Base-by-base conservation (phyloP, 108 stramenopile species). In the Cyclotella atomus region DNA sequence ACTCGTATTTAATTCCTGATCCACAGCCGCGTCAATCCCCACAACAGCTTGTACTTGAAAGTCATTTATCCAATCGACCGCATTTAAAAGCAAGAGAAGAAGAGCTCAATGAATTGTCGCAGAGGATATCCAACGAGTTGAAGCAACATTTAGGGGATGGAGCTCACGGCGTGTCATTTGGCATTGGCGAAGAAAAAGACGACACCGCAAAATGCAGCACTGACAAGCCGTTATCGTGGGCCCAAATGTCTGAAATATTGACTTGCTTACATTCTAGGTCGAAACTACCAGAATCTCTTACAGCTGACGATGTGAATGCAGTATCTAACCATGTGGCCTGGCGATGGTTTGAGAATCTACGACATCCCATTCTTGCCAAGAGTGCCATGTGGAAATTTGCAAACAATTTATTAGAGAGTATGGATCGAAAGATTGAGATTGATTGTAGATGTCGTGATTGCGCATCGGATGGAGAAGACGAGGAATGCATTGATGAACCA, bases 321-420 rank as follows among this genome's bases (percentile, higher is more conserved):
- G 84, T 92, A 46, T 70, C 81, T 9, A 32, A 45, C n/a, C 88
- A 94, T 43, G 75, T 84, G 0, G 90, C 91, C 2, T 89, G 91
- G 87, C 60, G 84, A 27, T 94, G 93, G 93, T 90, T 94, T 61
- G 85, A 94, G 72, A 85, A 79, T 14, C 67, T 91, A 15, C 59
- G 82, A 10, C 61, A 90, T 68, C 89, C 87, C 2, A 80, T 87
- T 7, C 63, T 94, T 72, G 84, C 82, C 10, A 82, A 85, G 66
- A 52, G 89, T 34, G 81, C 89, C 46, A 94, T 94, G 93, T 76
- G 87, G 70, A 60, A 70, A 27, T 78, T 94, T 32, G 83, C 85
- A 24, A 69, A 59, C 46, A 28, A 64, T 20, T 68, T 90, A 20
- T 41, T 89, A 12, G 65, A 78, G 10, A 59, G 53, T 41, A 79